Evolutionary conservation across 83 land plant species (phyloP), one percentile per base, ranked within the genome.

Genomic region (Diphasiastrum complanatum): DNA sequence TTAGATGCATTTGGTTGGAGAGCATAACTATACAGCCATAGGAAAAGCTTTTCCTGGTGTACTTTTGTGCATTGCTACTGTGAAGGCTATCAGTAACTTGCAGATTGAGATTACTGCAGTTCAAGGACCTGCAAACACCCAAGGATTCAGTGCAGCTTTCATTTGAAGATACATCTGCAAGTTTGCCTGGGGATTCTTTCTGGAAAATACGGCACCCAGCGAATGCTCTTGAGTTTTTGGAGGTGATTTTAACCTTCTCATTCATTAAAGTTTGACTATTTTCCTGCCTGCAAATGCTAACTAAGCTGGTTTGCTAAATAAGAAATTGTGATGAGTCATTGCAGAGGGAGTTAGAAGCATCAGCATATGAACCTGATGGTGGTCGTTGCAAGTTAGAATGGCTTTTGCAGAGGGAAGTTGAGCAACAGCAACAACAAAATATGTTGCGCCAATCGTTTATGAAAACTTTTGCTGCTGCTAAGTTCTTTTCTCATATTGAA

Each of bases 191-290:
- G 47, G 45, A 70, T 52, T 64, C 73, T 31, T 36, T 62, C 37
- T 70, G 73, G 73, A 63, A 61, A 51, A 70, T 52, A 30, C 51
- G 24, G 35, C 69, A 70, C 20, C 73, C 73, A 49, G 73, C 73
- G 12, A 60, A 63, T 51, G 73, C 73, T 20, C 73, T 70, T 43
- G 73, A 51, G 25, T 49, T 70, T 14, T 49, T 70, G 8, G 73
- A 70, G 73, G 73, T 70, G 29, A 34, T 64, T 70, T 1, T 51
- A 11, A 27, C 32, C 30, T 34, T 12, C 27, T 30, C 14, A 19
- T 32, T 20, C 32, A 14, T 26, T 16, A 19, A n/a, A n/a, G n/a
- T n/a, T n/a, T n/a, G 28, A 48, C 55, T 22, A 16, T 47, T 11
- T 27, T 12, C 51, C 3, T 19, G 47, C 36, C 24, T 16, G 51